Evolutionary conservation across 1,284 basidiomycete species (phyloP).

Genomic region (Lentinus polychrous): DNA sequence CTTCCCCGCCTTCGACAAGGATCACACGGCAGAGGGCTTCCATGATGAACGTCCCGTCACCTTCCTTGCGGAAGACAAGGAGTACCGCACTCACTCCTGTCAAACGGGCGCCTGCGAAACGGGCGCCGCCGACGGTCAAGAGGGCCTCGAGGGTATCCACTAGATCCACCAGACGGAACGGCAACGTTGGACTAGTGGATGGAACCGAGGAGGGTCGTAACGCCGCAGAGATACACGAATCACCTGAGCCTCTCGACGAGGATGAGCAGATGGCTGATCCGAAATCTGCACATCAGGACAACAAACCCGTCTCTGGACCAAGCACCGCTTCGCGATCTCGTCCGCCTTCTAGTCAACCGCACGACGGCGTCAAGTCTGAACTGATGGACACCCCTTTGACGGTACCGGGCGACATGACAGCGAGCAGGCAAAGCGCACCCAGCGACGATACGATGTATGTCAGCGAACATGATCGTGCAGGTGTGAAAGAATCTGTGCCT

Average conservation of each 20-base stretch:
- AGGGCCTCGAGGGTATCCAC: background rate
- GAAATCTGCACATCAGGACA: too few relatives aligned
- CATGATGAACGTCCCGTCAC: background rate
- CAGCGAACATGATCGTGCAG: slow-evolving; percentile 15
- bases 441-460: slow-evolving; percentile 48
- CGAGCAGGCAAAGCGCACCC: slow-evolving; percentile 45
- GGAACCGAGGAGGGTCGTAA: background rate
- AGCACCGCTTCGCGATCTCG: too few relatives aligned
- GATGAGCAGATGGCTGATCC: background rate
- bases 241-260: background rate
- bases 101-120: slow-evolving; percentile 2
- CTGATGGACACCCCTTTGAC: slow-evolving; percentile 46
- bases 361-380: slow-evolving; percentile 39
- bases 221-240: background rate
- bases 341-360: too few relatives aligned
- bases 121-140: slow-evolving; percentile 2
- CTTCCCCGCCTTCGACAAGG: background rate
- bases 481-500: slow-evolving; percentile 16
- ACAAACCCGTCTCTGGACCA: too few relatives aligned
- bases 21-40: slow-evolving; percentile 7
- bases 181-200: background rate
- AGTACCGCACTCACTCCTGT: too few relatives aligned
- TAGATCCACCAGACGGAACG: background rate
- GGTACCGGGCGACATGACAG: slow-evolving; percentile 26
- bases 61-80: too few relatives aligned